Percentiles rank a stretch among this genome's conserved stretches.
These are phyloP conservation scores for Ormosia emarginata DNA, from an alignment of 306 rosid genomes.

Conservation along the genomic window DNA sequence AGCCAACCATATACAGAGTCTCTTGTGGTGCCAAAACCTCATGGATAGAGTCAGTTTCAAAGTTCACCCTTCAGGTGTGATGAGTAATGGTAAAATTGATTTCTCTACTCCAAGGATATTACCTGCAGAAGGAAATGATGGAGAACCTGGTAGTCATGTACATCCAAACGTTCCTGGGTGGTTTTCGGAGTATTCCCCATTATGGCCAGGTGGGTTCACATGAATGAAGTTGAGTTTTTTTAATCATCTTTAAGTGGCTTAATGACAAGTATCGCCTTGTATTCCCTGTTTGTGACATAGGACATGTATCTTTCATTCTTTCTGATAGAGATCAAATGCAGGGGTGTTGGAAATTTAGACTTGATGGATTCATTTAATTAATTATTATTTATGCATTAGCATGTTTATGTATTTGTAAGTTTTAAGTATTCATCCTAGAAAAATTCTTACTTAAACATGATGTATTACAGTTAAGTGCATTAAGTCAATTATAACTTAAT, in stretches of 20 bases:
- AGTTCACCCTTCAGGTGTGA: background rate
- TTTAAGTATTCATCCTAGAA: too few species aligned
- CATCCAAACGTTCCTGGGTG: constrained; percentile 49
- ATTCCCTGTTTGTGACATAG: background rate
- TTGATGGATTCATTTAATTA: too few species aligned
- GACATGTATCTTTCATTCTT: background rate
- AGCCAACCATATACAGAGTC: too few species aligned
- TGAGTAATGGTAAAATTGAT: background rate
- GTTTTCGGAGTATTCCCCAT: constrained; percentile 60
- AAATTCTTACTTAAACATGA: too few species aligned
- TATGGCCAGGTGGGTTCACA: constrained; percentile 63
- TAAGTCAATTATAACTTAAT: too few species aligned
- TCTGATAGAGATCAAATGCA: background rate
- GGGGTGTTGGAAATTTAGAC: background rate
- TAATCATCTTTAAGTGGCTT: background rate
- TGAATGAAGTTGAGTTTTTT: background rate
- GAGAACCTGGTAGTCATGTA: background rate
- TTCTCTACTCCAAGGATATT: background rate
- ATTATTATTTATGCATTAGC: too few species aligned
- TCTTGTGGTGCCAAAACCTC: background rate
- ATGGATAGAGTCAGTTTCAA: background rate
- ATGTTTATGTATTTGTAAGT: too few species aligned
- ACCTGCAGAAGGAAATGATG: constrained; percentile 2
- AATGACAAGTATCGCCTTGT: background rate
- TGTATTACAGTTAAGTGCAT: too few species aligned